A percentile compares a stretch with the other conserved stretches of the same genome.
Evolutionary conservation across 176 grass and related monocot species (phyloP).

Genomic region (Elaeis guineensis): DNA sequence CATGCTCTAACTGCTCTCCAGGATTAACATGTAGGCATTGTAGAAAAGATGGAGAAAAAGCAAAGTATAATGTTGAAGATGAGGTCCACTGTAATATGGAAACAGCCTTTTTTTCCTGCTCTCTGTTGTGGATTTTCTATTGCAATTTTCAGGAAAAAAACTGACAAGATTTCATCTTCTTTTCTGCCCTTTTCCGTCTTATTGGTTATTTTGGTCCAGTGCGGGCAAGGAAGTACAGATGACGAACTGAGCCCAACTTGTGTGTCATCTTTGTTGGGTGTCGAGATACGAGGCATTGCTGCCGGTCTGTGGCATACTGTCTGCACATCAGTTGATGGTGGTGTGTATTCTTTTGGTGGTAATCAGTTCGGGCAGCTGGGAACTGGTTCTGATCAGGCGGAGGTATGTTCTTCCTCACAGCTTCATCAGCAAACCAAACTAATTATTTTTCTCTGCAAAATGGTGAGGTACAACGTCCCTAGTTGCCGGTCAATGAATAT

Average conservation of each 20-base stretch:
- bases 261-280: constrained; percentile 84
- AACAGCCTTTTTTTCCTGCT: constrained; percentile 17
- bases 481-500: too few relatives aligned
- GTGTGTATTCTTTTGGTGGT: constrained; percentile 91
- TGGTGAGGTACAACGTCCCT: too few relatives aligned
- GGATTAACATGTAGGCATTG: constrained; percentile 15
- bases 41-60: constrained; percentile 33
- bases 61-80: constrained; percentile 27
- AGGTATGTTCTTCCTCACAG: constrained; percentile 32
- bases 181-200: constrained; percentile 15
- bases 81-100: constrained; percentile 15
- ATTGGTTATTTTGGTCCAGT: constrained; percentile 43
- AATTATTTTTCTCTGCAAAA: too few relatives aligned
- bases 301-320: constrained; percentile 95
- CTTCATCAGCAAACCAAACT: too few relatives aligned
- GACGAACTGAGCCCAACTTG: constrained; percentile 85
- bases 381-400: constrained; percentile 92
- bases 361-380: constrained; percentile 99
- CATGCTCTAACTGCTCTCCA: constrained; percentile 13
- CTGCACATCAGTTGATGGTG: constrained; percentile 81
- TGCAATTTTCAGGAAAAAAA: not conserved
- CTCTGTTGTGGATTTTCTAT: not conserved
- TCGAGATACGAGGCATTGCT: constrained; percentile 68
- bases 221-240: constrained; percentile 87
- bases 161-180: not conserved